These are phyloP conservation scores for Alternaria ethzedia DNA, from an alignment of 2,329 filamentous ascomycete genomes.

Conservation along the genomic window DNA sequence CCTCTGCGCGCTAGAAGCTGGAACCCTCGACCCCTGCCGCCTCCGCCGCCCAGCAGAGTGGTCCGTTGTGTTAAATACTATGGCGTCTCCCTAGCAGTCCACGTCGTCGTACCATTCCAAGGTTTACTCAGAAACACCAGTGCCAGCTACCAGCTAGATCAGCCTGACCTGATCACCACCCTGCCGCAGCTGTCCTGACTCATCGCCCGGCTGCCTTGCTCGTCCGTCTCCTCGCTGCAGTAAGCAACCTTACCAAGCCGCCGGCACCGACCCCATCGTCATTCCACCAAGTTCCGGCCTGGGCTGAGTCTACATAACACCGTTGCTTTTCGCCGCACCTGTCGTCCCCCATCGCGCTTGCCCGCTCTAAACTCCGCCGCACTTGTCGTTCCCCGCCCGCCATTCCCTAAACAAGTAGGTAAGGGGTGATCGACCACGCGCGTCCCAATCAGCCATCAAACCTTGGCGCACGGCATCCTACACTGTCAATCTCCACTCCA, in stretches of 20 bases:
- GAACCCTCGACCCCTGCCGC: slow-evolving; percentile 27
- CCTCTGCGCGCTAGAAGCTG: slow-evolving; percentile 21
- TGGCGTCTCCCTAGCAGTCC: slow-evolving; percentile 21
- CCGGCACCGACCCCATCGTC: slow-evolving; percentile 22
- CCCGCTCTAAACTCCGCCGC: slow-evolving; percentile 22
- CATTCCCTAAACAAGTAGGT: slow-evolving; percentile 14
- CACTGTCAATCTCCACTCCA: slow-evolving; percentile 19
- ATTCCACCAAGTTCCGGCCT: slow-evolving; percentile 25
- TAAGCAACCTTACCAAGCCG: slow-evolving; percentile 28
- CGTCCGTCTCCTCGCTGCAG: slow-evolving; percentile 9
- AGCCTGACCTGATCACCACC: slow-evolving; percentile 33
- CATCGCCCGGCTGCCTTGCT: slow-evolving; percentile 6
- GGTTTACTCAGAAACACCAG: slow-evolving; percentile 13
- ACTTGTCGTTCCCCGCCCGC: slow-evolving; percentile 19
- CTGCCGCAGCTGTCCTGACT: slow-evolving; percentile 15
- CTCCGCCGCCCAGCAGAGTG: slow-evolving; percentile 39
- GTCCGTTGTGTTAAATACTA: slow-evolving; percentile 34
- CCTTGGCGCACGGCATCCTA: slow-evolving; percentile 34
- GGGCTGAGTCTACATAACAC: slow-evolving; percentile 14
- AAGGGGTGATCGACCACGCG: slow-evolving; percentile 21
- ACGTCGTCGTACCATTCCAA: slow-evolving; percentile 17
- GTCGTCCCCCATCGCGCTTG: slow-evolving; percentile 16
- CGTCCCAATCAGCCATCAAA: slow-evolving; percentile 32
- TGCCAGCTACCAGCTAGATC: slow-evolving; percentile 19
- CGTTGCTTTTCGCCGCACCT: slow-evolving; percentile 11